These are phyloP conservation scores for Acanthamoeba triangularis DNA, from an alignment of 208 protist genomes.

Conservation along the genomic window DNA sequence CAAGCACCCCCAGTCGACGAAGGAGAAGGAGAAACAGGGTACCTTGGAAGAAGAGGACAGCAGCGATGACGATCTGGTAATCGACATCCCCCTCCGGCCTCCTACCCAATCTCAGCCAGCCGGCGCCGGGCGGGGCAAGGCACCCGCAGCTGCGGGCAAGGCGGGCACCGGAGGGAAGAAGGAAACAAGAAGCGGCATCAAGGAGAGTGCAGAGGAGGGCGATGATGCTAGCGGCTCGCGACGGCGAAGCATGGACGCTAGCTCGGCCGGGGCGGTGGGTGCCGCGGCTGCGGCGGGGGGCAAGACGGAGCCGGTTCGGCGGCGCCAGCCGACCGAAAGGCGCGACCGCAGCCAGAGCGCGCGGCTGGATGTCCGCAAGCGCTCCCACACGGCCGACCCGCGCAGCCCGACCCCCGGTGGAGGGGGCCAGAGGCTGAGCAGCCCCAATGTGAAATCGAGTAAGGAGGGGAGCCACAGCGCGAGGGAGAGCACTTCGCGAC, in stretches of 20 bases:
- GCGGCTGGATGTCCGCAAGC: conserved; percentile 23
- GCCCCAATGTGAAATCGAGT: neutral
- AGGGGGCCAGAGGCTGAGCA: neutral
- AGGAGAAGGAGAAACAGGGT: conserved; percentile 31
- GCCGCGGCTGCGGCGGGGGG: neutral
- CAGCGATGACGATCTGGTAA: neutral
- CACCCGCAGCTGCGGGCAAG: neutral
- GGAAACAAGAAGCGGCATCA: neutral
- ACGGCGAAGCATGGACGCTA: neutral
- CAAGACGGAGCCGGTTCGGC: neutral
- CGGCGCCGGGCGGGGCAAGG: neutral
- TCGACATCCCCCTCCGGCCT: neutral
- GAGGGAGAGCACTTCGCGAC: neutral
- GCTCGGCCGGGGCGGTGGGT: neutral
- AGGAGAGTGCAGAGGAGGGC: neutral
- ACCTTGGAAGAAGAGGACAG: neutral
- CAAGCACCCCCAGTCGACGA: neutral
- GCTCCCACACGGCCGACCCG: neutral
- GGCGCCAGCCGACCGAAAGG: conserved; percentile 2
- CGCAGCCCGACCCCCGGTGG: neutral
- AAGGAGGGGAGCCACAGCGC: conserved; percentile 18
- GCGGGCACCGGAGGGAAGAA: neutral
- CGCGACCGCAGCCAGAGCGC: neutral
- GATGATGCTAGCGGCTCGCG: neutral
- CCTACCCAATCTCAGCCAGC: neutral